Conservation (phyloP, 2,329 filamentous ascomycete species). For the Colletotrichum sp. region DNA sequence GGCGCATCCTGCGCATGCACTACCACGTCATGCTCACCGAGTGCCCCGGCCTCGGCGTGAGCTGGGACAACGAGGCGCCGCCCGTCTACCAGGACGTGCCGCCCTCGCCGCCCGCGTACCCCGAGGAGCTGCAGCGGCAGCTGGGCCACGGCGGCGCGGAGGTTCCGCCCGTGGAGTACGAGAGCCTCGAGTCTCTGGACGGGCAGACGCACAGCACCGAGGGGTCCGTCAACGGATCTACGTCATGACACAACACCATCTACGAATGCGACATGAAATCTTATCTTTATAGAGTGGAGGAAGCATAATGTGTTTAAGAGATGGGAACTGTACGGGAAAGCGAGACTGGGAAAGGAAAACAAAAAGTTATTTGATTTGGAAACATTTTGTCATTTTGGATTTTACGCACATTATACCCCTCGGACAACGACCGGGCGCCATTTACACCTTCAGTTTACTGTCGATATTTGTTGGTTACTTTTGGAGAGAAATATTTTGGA, state of each 20-base stretch:
- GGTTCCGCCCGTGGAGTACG: constrained; percentile 41
- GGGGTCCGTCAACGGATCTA: not conserved
- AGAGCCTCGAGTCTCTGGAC: constrained; percentile 43
- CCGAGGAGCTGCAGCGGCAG: constrained; percentile 22
- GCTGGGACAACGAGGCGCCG: constrained; percentile 95
- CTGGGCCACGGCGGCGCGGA: not conserved
- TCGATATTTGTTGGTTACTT: not conserved
- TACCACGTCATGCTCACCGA: constrained; percentile 86
- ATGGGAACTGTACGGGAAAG: not conserved
- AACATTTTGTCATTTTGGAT: not conserved
- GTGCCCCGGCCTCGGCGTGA: constrained; percentile 84
- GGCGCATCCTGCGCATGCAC: constrained; percentile 90
- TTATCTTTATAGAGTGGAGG: not conserved
- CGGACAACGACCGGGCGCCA: constrained; percentile 1
- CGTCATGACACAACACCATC: not conserved
- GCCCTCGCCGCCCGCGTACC: constrained; percentile 78
- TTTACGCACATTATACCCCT: constrained; percentile 20
- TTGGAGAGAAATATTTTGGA: not conserved
- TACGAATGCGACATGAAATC: not conserved
- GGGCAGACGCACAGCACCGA: constrained; percentile 13
- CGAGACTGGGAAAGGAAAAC: not conserved
- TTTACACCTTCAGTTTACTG: not conserved
- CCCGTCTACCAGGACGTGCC: constrained; percentile 95
- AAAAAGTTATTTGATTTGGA: not conserved
- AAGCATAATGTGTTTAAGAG: not conserved